Conservation (phyloP, 2,329 filamentous ascomycete species). For the Macrophomina pseudophaseolina region DNA sequence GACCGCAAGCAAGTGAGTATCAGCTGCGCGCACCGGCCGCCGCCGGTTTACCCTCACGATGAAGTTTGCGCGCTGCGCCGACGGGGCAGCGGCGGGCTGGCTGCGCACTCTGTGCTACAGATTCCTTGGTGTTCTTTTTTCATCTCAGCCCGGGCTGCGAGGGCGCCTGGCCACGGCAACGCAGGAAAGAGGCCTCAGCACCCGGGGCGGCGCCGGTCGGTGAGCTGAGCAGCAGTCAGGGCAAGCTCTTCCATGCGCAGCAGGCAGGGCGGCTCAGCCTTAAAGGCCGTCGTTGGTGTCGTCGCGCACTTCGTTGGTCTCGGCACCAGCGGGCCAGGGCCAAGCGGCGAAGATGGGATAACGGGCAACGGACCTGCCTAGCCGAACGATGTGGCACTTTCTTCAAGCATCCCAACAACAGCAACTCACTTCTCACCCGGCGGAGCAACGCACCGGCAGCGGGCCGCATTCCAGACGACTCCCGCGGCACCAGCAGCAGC, state of each 20-base stretch:
- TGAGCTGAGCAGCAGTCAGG: slow-evolving; percentile 1
- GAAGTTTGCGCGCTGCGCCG: background rate
- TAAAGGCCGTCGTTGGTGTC: background rate
- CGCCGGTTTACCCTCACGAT: background rate
- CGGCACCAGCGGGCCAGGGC: slow-evolving; percentile 24
- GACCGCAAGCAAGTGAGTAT: background rate
- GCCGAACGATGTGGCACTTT: slow-evolving; percentile 21
- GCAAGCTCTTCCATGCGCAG: background rate
- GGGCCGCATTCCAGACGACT: slow-evolving; percentile 17
- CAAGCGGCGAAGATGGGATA: slow-evolving; percentile 25
- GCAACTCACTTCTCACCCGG: slow-evolving; percentile 18
- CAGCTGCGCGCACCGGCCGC: background rate
- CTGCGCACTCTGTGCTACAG: slow-evolving; percentile 7
- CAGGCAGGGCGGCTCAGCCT: background rate
- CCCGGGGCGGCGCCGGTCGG: background rate
- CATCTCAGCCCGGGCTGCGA: background rate
- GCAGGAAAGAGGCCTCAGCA: background rate
- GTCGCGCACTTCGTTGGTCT: background rate
- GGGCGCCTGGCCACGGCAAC: slow-evolving; percentile 3
- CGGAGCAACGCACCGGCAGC: slow-evolving; percentile 21
- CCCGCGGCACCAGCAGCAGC: slow-evolving; percentile 10
- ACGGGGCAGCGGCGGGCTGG: background rate
- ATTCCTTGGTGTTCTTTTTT: background rate
- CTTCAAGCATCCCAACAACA: slow-evolving; percentile 20
- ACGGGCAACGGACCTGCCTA: slow-evolving; percentile 18